These are phyloP conservation scores for Syzygium oleosum DNA, from an alignment of 345 rosid genomes.

Conservation along the genomic window DNA sequence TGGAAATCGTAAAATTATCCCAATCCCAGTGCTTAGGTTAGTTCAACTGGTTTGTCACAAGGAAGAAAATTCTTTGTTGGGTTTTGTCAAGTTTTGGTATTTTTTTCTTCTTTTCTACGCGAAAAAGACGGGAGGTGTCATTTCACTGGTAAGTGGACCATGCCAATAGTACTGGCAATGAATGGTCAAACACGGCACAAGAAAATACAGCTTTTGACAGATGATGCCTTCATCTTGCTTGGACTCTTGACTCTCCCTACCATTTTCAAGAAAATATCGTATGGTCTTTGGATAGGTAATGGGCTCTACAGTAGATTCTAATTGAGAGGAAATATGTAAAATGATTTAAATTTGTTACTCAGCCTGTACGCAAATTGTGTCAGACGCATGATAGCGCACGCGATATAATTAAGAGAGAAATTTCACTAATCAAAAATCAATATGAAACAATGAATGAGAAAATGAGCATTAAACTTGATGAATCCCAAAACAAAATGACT, in stretches of 20 bases:
- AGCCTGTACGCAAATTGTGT: not conserved
- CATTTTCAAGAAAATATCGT: not conserved
- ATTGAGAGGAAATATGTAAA: not conserved
- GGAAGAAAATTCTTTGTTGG: too few species aligned
- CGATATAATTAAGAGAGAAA: not conserved
- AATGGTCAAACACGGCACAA: not conserved
- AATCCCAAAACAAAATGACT: not conserved
- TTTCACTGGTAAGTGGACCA: not conserved
- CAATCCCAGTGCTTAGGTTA: too few species aligned
- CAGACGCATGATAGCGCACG: not conserved
- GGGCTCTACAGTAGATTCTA: too few species aligned
- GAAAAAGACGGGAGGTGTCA: not conserved
- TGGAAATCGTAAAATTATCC: too few species aligned
- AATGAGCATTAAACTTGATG: not conserved
- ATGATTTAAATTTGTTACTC: not conserved
- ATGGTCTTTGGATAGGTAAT: rapidly evolving
- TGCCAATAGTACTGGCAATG: not conserved
- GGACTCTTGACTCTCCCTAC: not conserved
- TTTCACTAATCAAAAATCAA: not conserved
- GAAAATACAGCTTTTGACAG: not conserved
- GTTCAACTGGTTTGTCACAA: too few species aligned
- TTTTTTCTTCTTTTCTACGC: too few species aligned
- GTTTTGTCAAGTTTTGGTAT: too few species aligned
- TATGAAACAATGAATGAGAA: not conserved
- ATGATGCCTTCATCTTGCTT: not conserved